Evolutionary conservation across 192 early-diverging fungal genomes (phyloP).

Genomic region (Entomortierella parvispora): DNA sequence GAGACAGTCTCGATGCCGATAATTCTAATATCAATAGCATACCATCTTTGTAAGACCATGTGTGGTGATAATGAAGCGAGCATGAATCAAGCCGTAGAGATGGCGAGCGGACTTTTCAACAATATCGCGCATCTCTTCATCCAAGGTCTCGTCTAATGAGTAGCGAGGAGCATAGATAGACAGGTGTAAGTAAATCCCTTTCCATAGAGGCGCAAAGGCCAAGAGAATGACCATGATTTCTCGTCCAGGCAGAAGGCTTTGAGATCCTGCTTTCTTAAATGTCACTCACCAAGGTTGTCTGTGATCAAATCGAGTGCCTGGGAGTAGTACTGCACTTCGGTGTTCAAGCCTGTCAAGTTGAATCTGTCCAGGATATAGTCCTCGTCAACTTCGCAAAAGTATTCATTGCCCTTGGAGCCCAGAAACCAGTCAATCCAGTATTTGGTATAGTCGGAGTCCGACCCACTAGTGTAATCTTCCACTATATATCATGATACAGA

Average conservation of each 20-base stretch:
- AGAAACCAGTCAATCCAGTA: slow-evolving; percentile 98
- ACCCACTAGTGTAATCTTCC: slow-evolving; percentile 69
- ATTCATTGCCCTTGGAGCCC: slow-evolving; percentile 92
- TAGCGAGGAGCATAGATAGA: slow-evolving; percentile 3
- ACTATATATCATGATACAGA: too few species aligned
- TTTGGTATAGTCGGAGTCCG: slow-evolving; percentile 71
- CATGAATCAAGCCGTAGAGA: slow-evolving; percentile 98
- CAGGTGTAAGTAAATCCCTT: neutral
- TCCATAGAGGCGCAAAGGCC: too few species aligned
- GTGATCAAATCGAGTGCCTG: slow-evolving; percentile 94
- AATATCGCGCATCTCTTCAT: slow-evolving; percentile 78
- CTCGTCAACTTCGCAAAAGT: slow-evolving; percentile 98
- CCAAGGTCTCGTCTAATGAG: slow-evolving; percentile 71
- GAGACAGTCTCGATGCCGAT: too few species aligned
- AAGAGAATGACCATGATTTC: too few species aligned
- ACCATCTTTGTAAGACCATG: slow-evolving; percentile 95
- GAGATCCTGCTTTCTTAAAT: too few species aligned
- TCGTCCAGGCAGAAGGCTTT: too few species aligned
- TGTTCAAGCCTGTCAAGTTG: slow-evolving; percentile 93
- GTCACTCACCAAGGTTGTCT: slow-evolving; percentile 74
- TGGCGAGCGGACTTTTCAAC: slow-evolving; percentile 92
- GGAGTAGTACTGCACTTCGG: slow-evolving; percentile 91
- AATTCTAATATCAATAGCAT: too few species aligned
- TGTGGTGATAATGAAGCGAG: slow-evolving; percentile 93
- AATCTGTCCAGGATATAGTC: slow-evolving; percentile 97